Evolutionary conservation across 176 grass and related monocot species (phyloP).

Genomic region (Eremochloa ophiuroides): DNA sequence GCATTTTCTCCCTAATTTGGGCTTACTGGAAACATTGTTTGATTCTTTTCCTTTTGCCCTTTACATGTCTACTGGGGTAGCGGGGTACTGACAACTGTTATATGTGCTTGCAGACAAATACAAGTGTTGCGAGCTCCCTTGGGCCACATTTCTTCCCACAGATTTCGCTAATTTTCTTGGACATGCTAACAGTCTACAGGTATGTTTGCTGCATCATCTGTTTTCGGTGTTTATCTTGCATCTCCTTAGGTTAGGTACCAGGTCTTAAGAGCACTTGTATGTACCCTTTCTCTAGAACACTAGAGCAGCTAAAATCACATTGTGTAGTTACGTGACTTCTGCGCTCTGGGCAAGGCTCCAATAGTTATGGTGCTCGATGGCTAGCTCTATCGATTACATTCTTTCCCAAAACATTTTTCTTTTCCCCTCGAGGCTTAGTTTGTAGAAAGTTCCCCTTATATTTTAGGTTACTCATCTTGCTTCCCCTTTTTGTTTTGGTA

Average conservation of each 20-base stretch:
- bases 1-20: background rate
- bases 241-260: background rate
- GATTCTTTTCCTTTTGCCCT: background rate
- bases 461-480: background rate
- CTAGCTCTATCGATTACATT: background rate
- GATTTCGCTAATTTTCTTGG: slow-evolving; percentile 91
- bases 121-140: slow-evolving; percentile 83
- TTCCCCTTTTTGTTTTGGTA: slow-evolving; percentile 12
- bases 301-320: background rate
- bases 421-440: background rate
- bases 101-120: slow-evolving; percentile 90
- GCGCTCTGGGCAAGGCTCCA: background rate
- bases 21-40: background rate
- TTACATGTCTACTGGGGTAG: background rate
- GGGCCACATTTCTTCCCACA: slow-evolving; percentile 94
- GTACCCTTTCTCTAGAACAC: background rate
- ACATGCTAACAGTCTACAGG: slow-evolving; percentile 99
- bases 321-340: background rate
- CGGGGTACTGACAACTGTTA: slow-evolving; percentile 15
- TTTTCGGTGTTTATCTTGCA: background rate
- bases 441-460: background rate
- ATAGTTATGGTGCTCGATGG: background rate
- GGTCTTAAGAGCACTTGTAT: background rate
- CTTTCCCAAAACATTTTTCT: background rate
- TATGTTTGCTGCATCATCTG: slow-evolving; percentile 8